Evolutionary conservation across 2,329 filamentous ascomycete genomes (phyloP), one percentile per base, ranked within the genome.

Genomic region (Cladosporium sphaerospermum): DNA sequence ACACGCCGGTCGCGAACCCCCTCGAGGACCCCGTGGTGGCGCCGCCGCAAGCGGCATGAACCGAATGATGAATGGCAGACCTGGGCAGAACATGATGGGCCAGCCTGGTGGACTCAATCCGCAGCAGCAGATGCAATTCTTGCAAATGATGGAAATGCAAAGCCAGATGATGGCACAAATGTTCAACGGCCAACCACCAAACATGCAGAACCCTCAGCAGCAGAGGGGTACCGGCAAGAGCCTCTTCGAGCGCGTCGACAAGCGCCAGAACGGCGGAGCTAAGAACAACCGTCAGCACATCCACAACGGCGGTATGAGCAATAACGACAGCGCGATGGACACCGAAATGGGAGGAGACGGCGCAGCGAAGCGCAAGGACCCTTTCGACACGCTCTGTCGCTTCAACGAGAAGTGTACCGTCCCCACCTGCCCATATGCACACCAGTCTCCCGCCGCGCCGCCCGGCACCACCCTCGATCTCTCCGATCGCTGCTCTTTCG

Each of bases 341-440:
- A 64, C 64, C 3, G 70, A 72, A 10, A 54, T 49, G 6, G 46
- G 43, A 59, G 61, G 39, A 55, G 56, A 14, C 8, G 44, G 47
- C 11, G 39, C 32, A 19, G 8, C 50, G 6, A 28, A 40, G 34
- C 51, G 46, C 52, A 62, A 65, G 55, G 62, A 78, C 66, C 75
- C 77, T 1, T 74, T 77, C 5, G 81, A 88, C 45, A 86, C 78
- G 11, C 76, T 92, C 57, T 99, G 93, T 81, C 89, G 87, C 64
- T 99, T 84, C 76, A 96, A 97, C 73, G 76, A 93, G 51, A 78
- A 81, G 58, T 99, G 93, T 75, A 88, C 86, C 37, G 95, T 95
- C 71, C 83, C 82, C 61, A 88, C 95, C 57, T 99, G 93, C 74
- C 86, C 85, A 60, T 99, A 89, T 69, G 93, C 89, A 14, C 93